Base-by-base conservation (phyloP, 176 grass and related monocot species). In the Stipa capillata region DNA sequence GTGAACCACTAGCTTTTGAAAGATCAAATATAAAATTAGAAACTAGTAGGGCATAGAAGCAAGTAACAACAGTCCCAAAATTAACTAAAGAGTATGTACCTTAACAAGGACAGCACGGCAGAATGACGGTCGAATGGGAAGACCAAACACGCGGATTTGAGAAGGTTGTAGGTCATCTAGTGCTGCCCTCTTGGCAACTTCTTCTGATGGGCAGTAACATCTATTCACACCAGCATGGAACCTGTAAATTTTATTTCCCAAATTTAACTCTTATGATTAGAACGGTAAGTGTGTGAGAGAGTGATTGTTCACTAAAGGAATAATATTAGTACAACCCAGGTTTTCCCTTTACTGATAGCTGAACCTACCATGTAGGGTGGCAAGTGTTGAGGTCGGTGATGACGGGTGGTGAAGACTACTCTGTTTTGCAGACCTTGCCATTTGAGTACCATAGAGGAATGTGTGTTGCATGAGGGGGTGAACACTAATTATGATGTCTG, bases 401-500 rank as follows among this genome's bases (percentile, higher is more conserved):
- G 71, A 99, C 96, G 2, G n/a, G 96, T 99, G 32, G 89, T 88
- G 28, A 99, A 99, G 49, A 91, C 74, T 33, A 95, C 86, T 76
- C 90, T 86, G 45, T 95, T 99, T 52, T 93, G 96, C 58, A 99
- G 88, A 21, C 90, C n/a, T 85, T 99, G 96, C 96, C 96, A 99
- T 83, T 99, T 99, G 65, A 99, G 92, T 39, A 94, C 90, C 90
- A 99, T 73, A 99, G 74, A 82, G 96, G 92, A 84, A 99, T 99
- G 83, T n/a, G n/a, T 99, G 96, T 73, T 99, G 96, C 92, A 99
- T 99, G 50, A 99, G 92, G 41, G 96, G 96, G 59, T 99, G 96
- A n/a, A 95, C 96, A 72, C 96, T 99, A 74, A 99, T 95, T 77
- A 99, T 99, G 52, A 95, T 99, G 79, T 99, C 96, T n/a, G 96